Percentiles rank a stretch among this genome's conserved stretches.
Conservation (phyloP, 345 rosid genomes). For the Sonneratia caseolaris region DNA sequence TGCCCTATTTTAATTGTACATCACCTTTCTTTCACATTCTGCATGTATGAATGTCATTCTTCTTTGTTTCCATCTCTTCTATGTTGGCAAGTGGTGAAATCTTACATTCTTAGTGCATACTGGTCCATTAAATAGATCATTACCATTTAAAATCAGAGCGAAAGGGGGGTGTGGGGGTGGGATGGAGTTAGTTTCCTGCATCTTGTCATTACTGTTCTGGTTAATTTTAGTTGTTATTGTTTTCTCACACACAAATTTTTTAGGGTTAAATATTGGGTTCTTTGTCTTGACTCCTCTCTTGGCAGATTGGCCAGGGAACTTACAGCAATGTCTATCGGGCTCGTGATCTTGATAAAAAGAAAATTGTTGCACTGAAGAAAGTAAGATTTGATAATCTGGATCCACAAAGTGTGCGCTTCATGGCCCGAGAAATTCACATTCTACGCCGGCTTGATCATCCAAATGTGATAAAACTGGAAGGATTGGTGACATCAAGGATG, state of each 20-base stretch:
- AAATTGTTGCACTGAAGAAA: constrained; percentile 91
- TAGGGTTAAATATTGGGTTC: background rate
- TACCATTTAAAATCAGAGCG: background rate
- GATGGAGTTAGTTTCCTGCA: background rate
- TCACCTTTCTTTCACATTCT: background rate
- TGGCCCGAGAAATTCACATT: constrained; percentile 96
- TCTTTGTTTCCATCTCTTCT: background rate
- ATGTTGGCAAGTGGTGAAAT: background rate
- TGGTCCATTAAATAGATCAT: too few species aligned
- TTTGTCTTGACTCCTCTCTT: background rate
- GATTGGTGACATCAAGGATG: constrained; percentile 98
- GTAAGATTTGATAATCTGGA: constrained; percentile 93
- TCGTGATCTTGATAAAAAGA: constrained; percentile 85
- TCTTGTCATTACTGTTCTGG: background rate
- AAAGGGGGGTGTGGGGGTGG: background rate
- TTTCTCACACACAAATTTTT: too few species aligned
- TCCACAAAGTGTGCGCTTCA: constrained; percentile 93
- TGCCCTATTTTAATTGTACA: constrained; percentile 9
- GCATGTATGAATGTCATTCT: background rate
- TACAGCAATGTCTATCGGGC: constrained; percentile 96
- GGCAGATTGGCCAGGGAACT: constrained; percentile 99
- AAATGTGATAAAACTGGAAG: constrained; percentile 90
- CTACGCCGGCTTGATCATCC: constrained; percentile 90
- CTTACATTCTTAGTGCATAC: too few species aligned
- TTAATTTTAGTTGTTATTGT: too few species aligned